Evolutionary conservation across 2,329 filamentous ascomycete genomes (phyloP), one percentile per base, ranked within the genome.

Genomic region (Aspergillus fijiensis): DNA sequence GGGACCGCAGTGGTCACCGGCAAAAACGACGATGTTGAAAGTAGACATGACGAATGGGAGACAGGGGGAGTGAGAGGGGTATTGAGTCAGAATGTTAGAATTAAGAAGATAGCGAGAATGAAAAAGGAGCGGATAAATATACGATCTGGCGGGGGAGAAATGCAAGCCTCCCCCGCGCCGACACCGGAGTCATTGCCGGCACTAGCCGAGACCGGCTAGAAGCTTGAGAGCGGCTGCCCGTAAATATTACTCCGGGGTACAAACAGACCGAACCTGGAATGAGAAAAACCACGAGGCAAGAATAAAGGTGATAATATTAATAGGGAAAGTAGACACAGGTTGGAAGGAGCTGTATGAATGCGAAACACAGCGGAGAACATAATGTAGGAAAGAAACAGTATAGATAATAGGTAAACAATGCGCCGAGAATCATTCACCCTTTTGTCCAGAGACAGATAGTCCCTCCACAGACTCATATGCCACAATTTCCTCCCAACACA

Each of bases 1-100:
- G 1, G 91, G 91, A 75, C 91, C 91, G 72, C 89, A 91, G 78
- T 95, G 90, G 81, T 96, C 92, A 72, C 90, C 90, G 55, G 78
- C 89, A 75, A 94, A 91, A 60, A 94, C 89, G 63, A 93, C 90
- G 74, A 93, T 89, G 66, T 91, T 91, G 74, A 87, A 88, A 54
- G 85, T 82, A 67, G 87, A 78, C 89, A 92, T 92, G 60, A 69
- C 82, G 64, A 61, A 19, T 33, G 50, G 49, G 14, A 45, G 25
- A 29, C 47, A 51, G 27, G 49, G 48, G 33, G 45, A 54, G 56
- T 19, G 52, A 51, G 14, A 57, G 59, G 53, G 60, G 55, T 47
- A 25, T 35, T 27, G 52, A 58, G 49, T 42, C 27, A 53, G 29
- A 54, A 10, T 29, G 27, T 29, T 29, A 10, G 27, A 29, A 29